phyloP scores from a whole-genome alignment of 257 asterid species.

The Plantago elongata region DNA sequence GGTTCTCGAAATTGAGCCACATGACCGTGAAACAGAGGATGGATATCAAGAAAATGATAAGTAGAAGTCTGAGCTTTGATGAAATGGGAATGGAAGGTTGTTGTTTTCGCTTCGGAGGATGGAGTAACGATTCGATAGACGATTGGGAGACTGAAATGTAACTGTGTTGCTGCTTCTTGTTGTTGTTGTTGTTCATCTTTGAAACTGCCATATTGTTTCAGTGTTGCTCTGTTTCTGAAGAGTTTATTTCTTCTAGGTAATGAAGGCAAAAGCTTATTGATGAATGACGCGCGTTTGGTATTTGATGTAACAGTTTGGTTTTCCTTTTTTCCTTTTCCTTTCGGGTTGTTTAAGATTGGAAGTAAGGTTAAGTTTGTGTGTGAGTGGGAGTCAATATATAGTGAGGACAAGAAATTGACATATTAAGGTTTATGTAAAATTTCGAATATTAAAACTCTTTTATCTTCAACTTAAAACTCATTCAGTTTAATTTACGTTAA shows the following conservation, averaged over 20 bases:
- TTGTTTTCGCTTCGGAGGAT: constrained; percentile 64
- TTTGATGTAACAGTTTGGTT: constrained; percentile 29
- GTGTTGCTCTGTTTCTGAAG: too few relatives aligned
- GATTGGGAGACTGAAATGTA: constrained; percentile 79
- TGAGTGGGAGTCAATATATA: neutral
- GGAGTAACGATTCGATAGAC: constrained; percentile 63
- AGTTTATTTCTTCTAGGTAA: too few relatives aligned
- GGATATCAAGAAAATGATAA: constrained; percentile 42
- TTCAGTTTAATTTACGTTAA: too few relatives aligned
- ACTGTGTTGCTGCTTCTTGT: constrained; percentile 58
- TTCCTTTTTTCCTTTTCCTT: constrained; percentile 8
- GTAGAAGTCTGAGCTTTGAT: constrained; percentile 30
- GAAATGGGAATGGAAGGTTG: constrained; percentile 8
- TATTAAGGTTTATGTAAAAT: too few relatives aligned
- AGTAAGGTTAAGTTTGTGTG: constrained; percentile 13
- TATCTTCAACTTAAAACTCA: too few relatives aligned
- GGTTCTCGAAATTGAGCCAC: constrained; percentile 54
- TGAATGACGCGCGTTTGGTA: constrained; percentile 27
- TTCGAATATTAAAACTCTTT: too few relatives aligned
- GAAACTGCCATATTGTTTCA: constrained; percentile 58
- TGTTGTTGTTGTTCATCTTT: constrained; percentile 46
- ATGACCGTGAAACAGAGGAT: constrained; percentile 42
- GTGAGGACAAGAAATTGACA: neutral
- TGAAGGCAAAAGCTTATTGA: neutral
- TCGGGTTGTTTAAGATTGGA: constrained; percentile 9